These are phyloP conservation scores for Kondoa subrosea DNA, from an alignment of 768 basidiomycete genomes.

Conservation along the genomic window DNA sequence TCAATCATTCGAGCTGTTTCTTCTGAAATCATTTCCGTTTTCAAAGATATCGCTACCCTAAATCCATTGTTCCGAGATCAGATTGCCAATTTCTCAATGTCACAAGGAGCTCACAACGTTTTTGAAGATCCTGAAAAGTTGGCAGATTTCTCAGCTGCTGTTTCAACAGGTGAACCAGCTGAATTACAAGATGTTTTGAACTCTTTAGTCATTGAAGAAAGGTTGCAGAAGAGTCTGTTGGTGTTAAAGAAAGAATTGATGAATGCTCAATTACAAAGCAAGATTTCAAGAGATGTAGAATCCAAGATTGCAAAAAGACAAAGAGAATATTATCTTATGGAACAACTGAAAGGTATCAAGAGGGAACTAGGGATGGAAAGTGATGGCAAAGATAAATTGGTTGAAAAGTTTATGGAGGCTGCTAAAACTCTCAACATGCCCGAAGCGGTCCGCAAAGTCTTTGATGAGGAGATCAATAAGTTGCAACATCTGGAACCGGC, in stretches of 20 bases:
- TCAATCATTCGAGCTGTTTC: constrained; percentile 91
- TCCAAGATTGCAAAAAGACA: constrained; percentile 40
- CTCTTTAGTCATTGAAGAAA: constrained; percentile 64
- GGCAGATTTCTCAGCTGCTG: constrained; percentile 91
- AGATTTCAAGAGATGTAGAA: constrained; percentile 82
- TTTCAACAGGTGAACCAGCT: constrained; percentile 74
- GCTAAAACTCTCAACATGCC: constrained; percentile 67
- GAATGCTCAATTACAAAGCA: constrained; percentile 84
- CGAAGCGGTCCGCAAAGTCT: constrained; percentile 75
- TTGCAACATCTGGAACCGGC: constrained; percentile 57
- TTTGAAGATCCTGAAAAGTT: constrained; percentile 96
- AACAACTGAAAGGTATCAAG: constrained; percentile 32
- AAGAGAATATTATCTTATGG: constrained; percentile 27
- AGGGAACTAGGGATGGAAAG: constrained; percentile 44
- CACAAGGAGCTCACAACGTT: constrained; percentile 76
- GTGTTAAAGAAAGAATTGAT: constrained; percentile 97
- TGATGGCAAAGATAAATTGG: constrained; percentile 63
- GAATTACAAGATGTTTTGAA: constrained; percentile 91
- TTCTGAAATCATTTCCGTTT: constrained; percentile 87
- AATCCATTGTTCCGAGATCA: constrained; percentile 97
- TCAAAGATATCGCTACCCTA: constrained; percentile 94
- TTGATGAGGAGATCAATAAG: constrained; percentile 88
- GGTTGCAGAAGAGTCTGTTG: constrained; percentile 71
- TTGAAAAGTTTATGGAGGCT: constrained; percentile 56
- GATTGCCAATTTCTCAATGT: constrained; percentile 88